These are phyloP conservation scores for Phyllostachys edulis DNA, from an alignment of 176 grass and related monocot species.

Conservation along the genomic window DNA sequence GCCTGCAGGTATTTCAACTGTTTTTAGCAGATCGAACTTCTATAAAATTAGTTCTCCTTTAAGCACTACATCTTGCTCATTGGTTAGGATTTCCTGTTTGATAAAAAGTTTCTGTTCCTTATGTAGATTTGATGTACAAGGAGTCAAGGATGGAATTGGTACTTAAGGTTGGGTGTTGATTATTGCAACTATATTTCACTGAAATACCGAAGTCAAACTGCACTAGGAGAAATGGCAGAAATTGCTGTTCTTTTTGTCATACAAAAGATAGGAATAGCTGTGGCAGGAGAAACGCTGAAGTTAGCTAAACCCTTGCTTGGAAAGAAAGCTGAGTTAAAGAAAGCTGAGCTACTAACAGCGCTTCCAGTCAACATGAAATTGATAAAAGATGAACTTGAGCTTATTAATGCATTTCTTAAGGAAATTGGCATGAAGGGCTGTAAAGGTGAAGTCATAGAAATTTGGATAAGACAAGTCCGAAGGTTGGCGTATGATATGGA, in stretches of 20 bases:
- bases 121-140: not conserved
- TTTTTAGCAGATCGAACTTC: not conserved
- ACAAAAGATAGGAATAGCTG: conserved; percentile 27
- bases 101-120: not conserved
- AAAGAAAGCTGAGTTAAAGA: conserved; percentile 16
- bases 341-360: not conserved
- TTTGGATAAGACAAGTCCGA: conserved; percentile 33
- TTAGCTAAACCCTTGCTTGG: conserved; percentile 4
- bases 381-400: conserved; percentile 29
- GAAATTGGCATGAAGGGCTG: not conserved
- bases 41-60: not conserved
- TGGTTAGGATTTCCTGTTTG: not conserved
- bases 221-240: conserved; percentile 28
- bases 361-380: conserved; percentile 29
- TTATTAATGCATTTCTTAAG: conserved; percentile 37
- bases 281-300: conserved; percentile 23
- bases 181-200: not conserved
- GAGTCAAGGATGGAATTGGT: not conserved
- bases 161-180: not conserved
- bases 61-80: not conserved
- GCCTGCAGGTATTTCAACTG: not conserved
- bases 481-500: conserved; percentile 39
- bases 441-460: conserved; percentile 20
- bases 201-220: not conserved
- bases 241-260: conserved; percentile 24